A percentile compares a stretch with the other conserved stretches of the same genome.
phyloP scores from a whole-genome alignment of 805 yeast species.

The Sugiyamaella lignohabitans region DNA sequence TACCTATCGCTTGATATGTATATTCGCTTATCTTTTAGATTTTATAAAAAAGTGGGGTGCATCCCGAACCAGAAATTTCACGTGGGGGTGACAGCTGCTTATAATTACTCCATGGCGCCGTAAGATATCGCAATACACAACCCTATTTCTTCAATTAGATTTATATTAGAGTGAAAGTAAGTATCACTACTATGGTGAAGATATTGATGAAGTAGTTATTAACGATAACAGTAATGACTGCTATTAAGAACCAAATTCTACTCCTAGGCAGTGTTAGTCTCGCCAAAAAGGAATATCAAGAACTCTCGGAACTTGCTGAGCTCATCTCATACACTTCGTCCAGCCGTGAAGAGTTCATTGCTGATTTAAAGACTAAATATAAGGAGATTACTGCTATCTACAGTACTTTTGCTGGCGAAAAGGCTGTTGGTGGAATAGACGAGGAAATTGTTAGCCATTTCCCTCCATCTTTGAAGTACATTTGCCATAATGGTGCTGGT shows the following conservation, averaged over 20 bases:
- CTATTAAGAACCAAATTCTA: constrained; percentile 49
- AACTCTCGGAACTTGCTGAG: constrained; percentile 41
- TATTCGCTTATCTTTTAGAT: too few relatives aligned
- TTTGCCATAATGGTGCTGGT: constrained; percentile 52
- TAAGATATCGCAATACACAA: too few relatives aligned
- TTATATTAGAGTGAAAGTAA: too few relatives aligned
- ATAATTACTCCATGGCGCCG: too few relatives aligned
- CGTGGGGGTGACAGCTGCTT: neutral
- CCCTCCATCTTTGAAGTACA: constrained; percentile 37
- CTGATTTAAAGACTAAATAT: constrained; percentile 32
- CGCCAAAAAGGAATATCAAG: constrained; percentile 64
- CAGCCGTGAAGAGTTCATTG: constrained; percentile 37
- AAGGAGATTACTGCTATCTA: constrained; percentile 36
- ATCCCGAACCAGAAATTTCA: too few relatives aligned
- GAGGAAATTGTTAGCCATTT: constrained; percentile 37
- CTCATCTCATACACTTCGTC: constrained; percentile 39
- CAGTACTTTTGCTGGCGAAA: constrained; percentile 38
- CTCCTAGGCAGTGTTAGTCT: constrained; percentile 55
- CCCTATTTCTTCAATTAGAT: too few relatives aligned
- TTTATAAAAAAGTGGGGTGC: too few relatives aligned
- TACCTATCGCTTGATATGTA: too few relatives aligned
- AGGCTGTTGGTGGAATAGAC: constrained; percentile 39
- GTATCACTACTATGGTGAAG: too few relatives aligned
- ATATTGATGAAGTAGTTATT: too few relatives aligned
- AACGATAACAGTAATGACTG: neutral